These are phyloP conservation scores for Microcyclospora pomicola DNA, from an alignment of 2,329 filamentous ascomycete genomes.

Conservation along the genomic window DNA sequence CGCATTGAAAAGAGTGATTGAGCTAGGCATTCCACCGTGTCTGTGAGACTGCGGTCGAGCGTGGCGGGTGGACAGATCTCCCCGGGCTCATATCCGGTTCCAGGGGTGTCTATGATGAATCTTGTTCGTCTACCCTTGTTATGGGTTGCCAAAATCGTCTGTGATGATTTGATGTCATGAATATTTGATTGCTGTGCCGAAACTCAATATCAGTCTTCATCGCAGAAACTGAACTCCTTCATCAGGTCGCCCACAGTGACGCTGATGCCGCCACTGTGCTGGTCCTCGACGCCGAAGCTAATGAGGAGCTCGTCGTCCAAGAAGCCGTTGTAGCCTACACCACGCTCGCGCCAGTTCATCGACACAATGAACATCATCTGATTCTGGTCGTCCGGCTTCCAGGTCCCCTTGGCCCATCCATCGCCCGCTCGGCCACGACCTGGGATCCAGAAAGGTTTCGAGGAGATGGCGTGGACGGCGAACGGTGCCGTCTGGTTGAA, in stretches of 20 bases:
- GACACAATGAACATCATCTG: neutral
- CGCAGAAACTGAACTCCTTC: neutral
- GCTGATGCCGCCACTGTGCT: neutral
- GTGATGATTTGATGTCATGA: no score
- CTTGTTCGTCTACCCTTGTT: no score
- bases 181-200: no score
- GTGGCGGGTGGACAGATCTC: no score
- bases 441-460: slow-evolving; percentile 41
- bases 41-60: no score
- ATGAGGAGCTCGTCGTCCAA: slow-evolving; percentile 1
- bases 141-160: no score
- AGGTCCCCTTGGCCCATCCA: no score
- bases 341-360: slow-evolving; percentile 1
- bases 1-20: no score
- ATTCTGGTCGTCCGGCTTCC: neutral
- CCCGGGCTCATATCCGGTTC: no score
- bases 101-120: no score
- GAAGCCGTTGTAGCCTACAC: neutral
- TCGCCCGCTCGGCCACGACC: slow-evolving; percentile 25
- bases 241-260: neutral
- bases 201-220: neutral
- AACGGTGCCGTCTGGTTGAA: slow-evolving; percentile 38
- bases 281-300: slow-evolving; percentile 1
- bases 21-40: no score
- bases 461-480: slow-evolving; percentile 36